Evolutionary conservation across 2,329 filamentous ascomycete species (phyloP).

Genomic region (Botrytis paeoniae): DNA sequence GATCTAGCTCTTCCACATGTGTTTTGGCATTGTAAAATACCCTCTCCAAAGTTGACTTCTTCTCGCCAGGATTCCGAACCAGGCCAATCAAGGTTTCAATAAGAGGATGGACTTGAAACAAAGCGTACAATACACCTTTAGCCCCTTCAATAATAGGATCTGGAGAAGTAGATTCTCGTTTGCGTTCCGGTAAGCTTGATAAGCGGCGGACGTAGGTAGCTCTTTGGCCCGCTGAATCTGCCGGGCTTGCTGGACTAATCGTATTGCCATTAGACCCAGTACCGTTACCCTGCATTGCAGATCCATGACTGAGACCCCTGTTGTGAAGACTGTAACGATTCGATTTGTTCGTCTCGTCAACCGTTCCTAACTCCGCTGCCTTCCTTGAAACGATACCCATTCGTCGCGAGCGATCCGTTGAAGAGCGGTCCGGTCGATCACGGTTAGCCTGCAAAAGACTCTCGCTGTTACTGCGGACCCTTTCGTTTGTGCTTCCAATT

Average conservation of each 20-base stretch:
- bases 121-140: constrained; percentile 63
- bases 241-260: constrained; percentile 56
- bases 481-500: constrained; percentile 67
- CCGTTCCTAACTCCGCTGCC: constrained; percentile 56
- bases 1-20: constrained; percentile 63
- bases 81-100: constrained; percentile 64
- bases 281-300: constrained; percentile 55
- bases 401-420: constrained; percentile 56
- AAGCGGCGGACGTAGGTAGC: constrained; percentile 61
- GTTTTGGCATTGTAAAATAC: constrained; percentile 67
- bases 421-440: constrained; percentile 32
- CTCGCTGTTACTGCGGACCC: constrained; percentile 64
- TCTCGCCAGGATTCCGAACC: constrained; percentile 57
- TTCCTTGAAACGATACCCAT: constrained; percentile 63
- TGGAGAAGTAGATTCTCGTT: constrained; percentile 58
- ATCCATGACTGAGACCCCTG: constrained; percentile 65
- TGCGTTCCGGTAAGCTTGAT: constrained; percentile 59
- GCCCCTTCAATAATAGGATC: constrained; percentile 63
- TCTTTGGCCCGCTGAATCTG: constrained; percentile 55
- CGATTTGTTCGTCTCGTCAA: constrained; percentile 56
- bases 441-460: constrained; percentile 50
- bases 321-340: constrained; percentile 63
- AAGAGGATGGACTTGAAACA: constrained; percentile 66
- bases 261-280: constrained; percentile 33
- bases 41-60: constrained; percentile 62